phyloP scores from a whole-genome alignment of 2,329 filamentous ascomycete species.

The Ilyonectria robusta region DNA sequence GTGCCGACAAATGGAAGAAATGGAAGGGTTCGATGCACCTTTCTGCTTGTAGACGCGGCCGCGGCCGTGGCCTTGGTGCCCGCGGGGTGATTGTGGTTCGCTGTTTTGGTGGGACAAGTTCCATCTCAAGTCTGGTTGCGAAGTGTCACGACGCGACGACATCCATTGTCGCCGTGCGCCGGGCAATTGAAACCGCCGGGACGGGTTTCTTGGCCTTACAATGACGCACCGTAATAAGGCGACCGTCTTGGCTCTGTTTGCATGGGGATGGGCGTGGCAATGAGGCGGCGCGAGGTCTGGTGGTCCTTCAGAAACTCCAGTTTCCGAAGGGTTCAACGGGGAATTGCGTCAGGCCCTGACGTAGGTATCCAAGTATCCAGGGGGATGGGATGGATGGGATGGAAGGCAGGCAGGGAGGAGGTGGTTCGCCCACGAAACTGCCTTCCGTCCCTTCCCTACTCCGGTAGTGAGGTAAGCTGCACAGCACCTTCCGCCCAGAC shows the following conservation, averaged over 20 bases:
- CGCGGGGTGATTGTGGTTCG: conserved; percentile 23
- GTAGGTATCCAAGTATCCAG: conserved; percentile 1
- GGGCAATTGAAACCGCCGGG: conserved; percentile 12
- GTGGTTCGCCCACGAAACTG: conserved; percentile 26
- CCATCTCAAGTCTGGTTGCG: conserved; percentile 4
- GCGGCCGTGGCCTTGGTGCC: conserved; percentile 1
- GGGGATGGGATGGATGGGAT: neutral
- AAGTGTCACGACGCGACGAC: neutral
- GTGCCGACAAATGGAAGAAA: conserved; percentile 12
- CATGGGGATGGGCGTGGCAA: conserved; percentile 20
- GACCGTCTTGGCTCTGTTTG: conserved; percentile 9
- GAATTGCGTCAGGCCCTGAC: conserved; percentile 29
- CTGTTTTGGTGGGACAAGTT: conserved; percentile 12
- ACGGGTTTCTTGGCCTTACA: conserved; percentile 16
- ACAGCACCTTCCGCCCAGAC: conserved; percentile 12
- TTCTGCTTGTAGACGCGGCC: conserved; percentile 13
- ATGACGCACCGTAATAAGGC: conserved; percentile 19
- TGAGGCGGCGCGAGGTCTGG: conserved; percentile 18
- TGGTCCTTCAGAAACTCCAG: conserved; percentile 24
- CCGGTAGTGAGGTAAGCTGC: conserved; percentile 10
- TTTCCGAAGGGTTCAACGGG: conserved; percentile 14
- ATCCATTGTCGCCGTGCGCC: neutral
- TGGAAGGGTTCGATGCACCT: conserved; percentile 25
- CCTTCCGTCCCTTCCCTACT: conserved; percentile 20
- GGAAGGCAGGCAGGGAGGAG: conserved; percentile 1